phyloP scores from a whole-genome alignment of 768 basidiomycete genomes.

The Lactifluus echinatus region DNA sequence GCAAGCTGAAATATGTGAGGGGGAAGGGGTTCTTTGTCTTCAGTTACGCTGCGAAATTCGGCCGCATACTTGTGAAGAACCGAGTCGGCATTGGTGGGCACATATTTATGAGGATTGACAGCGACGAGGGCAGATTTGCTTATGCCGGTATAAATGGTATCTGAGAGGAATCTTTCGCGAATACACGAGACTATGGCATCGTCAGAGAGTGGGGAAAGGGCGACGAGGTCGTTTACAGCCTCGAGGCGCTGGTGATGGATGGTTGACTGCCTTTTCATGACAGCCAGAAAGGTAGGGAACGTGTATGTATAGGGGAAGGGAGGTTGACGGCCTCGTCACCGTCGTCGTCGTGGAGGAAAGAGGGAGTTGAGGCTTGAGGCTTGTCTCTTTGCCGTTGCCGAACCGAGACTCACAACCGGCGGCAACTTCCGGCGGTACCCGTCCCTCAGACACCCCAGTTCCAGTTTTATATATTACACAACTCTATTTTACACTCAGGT shows the following conservation, averaged over 20 bases:
- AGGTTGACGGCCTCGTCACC: not conserved
- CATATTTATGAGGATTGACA: constrained; percentile 90
- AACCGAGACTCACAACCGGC: not conserved
- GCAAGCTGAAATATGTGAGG: constrained; percentile 93
- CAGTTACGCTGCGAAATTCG: constrained; percentile 70
- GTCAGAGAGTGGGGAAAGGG: constrained; percentile 62
- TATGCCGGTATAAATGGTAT: constrained; percentile 69
- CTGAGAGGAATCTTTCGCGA: constrained; percentile 79
- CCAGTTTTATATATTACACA: no score
- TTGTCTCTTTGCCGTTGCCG: not conserved
- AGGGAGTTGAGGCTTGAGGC: not conserved
- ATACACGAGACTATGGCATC: constrained; percentile 79
- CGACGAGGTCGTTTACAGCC: constrained; percentile 59
- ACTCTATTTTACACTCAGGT: not conserved
- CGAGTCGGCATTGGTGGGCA: constrained; percentile 75
- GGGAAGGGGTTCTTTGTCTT: constrained; percentile 49
- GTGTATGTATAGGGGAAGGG: not conserved
- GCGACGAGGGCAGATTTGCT: constrained; percentile 71
- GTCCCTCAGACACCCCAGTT: not conserved
- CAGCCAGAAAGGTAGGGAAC: constrained; percentile 11
- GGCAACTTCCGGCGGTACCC: constrained; percentile 6
- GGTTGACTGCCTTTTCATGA: constrained; percentile 40
- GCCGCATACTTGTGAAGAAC: constrained; percentile 78
- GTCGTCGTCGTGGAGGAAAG: constrained; percentile 5
- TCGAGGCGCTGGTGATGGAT: constrained; percentile 62